Evolutionary conservation across 1,139 yeast genomes (phyloP), one percentile per base, ranked within the genome.

Genomic region (Kluyveromyces sp.): DNA sequence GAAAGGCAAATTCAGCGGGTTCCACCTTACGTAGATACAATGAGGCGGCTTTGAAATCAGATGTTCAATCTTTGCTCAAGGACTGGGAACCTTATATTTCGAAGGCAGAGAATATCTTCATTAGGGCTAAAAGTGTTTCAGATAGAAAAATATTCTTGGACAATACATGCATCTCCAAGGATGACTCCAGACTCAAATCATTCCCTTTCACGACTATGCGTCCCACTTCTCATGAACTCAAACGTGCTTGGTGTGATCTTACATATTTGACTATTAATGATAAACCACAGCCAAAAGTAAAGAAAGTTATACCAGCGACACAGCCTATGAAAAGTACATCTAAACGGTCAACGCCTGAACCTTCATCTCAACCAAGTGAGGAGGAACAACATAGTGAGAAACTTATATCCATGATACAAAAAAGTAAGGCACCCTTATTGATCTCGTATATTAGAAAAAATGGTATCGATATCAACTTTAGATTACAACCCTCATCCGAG

Each of bases 1-100:
- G 98, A 3, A 90, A 90, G 63, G 98, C 98, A 7, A 88, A 88
- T 54, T 89, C 97, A 15, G 98, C 97, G 0, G 99, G 99, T 49
- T 84, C 97, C 2, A 79, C 81, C 46, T 74, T 92, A 43, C 81
- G 99, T 70, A 74, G 98, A 52, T 81, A 88, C 56, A 90, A 90
- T 59, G 98, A 94, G 64, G 83, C 80, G 48, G 94, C 94, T 2
- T 73, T 92, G 51, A 78, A 78, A 48, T 74, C 76, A 48, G 98
- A 94, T 54, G 81, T 92, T 5, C 74, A 85, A 48, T 83, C 80
- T 37, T 66, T 90, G 42, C 63, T 92, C 42, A 66, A 63, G 4
- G 68, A 71, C 25, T 92, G 99, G 98, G 72, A 69, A 53, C 57
- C 64, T 2, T 73, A 78, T 43, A 63, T 90, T 44, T 69, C 69